Conservation (phyloP, 306 rosid genomes). For the Cucurbita argyrosperma region DNA sequence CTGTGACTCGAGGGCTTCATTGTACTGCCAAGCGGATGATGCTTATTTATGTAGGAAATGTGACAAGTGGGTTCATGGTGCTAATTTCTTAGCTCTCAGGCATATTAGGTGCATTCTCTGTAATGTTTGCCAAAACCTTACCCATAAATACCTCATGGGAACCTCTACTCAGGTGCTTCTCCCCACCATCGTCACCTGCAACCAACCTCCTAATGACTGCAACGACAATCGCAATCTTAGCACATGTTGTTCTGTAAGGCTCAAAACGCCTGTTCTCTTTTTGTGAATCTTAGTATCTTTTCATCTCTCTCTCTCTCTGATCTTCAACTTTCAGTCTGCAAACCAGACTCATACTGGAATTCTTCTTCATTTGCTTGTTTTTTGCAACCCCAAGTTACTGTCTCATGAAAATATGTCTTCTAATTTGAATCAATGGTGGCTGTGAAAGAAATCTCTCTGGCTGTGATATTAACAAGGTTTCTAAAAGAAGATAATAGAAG, state of each 20-base stretch:
- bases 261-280: constrained; percentile 15
- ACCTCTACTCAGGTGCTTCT: constrained; percentile 26
- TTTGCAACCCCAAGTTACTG: background rate
- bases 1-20: constrained; percentile 38
- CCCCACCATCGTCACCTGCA: constrained; percentile 18
- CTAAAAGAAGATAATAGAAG: background rate
- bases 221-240: background rate
- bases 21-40: constrained; percentile 62
- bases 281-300: constrained; percentile 2
- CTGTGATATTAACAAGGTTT: too few relatives aligned
- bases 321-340: background rate
- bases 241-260: constrained; percentile 12
- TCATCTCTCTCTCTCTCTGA: background rate
- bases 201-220: constrained; percentile 10
- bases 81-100: constrained; percentile 62
- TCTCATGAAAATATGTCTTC: background rate
- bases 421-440: background rate
- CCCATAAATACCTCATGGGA: constrained; percentile 39
- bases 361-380: background rate
- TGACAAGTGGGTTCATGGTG: constrained; percentile 61
- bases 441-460: background rate
- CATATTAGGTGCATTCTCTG: constrained; percentile 62
- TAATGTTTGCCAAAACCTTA: constrained; percentile 46
- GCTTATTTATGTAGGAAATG: constrained; percentile 65
- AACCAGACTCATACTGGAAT: too few relatives aligned